Base-by-base conservation (phyloP, 768 basidiomycete genomes). In the Suillus placidus region DNA sequence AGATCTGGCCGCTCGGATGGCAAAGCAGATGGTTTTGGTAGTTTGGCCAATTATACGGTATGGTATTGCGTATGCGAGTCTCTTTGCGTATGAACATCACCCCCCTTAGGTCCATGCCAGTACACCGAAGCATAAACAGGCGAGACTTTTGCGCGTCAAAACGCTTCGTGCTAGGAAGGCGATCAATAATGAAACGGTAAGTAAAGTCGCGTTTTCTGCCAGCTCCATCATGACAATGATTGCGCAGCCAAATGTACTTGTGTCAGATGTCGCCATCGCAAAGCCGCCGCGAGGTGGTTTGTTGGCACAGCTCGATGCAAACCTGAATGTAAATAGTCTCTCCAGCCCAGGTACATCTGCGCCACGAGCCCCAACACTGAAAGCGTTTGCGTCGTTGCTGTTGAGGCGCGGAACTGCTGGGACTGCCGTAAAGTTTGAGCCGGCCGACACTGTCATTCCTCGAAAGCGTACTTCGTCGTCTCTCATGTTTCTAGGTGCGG, bases 31-130 rank as follows among this genome's bases (percentile, higher is more conserved):
- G 84, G 86, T 26, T 68, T 85, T 62, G 85, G 85, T 26, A 82
- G 81, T 10, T 69, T 87, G 45, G 74, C 76, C n/a, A 72, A 79
- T 1, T 87, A 83, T 71, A 75, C 80, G 61, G 86, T 85, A 71
- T 61, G 80, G 74, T 4, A 61, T 52, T 26, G 18, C 12, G 16
- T 13, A 9, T 38, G 35, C 26, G 2, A 54, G 34, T 20, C 20
- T 62, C 34, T 62, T 35, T 35, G 23, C 10, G 32, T 32, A 60
- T 62, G 34, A 60, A 34, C 54, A 56, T 30, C 12, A 20, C 45
- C 23, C 34, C n/a, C n/a, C 10, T 23, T 23, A 56, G 37, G 60
- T 60, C 38, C 51, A 61, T 51, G 62, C 60, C 26, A 60, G 47
- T 57, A 32, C 54, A 72, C 63, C 74, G 14, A 77, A 71, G 5